These are phyloP conservation scores for Penicillium occitanis DNA, from an alignment of 2,329 filamentous ascomycete species.

Conservation along the genomic window DNA sequence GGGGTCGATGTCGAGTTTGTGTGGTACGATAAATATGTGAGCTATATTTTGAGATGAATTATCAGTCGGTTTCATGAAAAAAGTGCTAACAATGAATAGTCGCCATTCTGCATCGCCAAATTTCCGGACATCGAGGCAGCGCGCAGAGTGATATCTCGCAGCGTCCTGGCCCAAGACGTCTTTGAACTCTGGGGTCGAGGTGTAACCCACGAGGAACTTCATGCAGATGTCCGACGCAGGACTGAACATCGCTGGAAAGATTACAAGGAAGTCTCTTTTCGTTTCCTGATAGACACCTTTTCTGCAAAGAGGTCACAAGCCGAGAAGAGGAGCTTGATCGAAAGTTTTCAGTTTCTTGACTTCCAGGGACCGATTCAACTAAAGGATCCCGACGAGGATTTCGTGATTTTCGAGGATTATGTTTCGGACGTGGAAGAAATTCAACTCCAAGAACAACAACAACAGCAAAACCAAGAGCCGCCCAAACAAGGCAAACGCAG, in stretches of 20 bases:
- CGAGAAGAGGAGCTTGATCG: conserved; percentile 72
- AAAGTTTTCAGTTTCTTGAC: conserved; percentile 74
- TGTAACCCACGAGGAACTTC: conserved; percentile 64
- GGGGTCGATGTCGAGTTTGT: conserved; percentile 68
- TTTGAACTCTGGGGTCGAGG: conserved; percentile 87
- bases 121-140: conserved; percentile 67
- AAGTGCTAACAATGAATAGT: conserved; percentile 51
- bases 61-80: background rate
- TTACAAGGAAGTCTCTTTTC: conserved; percentile 70
- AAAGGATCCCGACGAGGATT: conserved; percentile 69
- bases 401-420: conserved; percentile 83
- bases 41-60: conserved; percentile 30
- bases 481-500: conserved; percentile 3
- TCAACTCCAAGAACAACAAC: background rate
- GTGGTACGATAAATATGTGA: conserved; percentile 72
- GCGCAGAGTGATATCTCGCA: conserved; percentile 66
- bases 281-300: conserved; percentile 81
- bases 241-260: conserved; percentile 65
- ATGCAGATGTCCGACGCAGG: conserved; percentile 60
- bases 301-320: conserved; percentile 66
- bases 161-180: conserved; percentile 77
- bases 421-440: conserved; percentile 45
- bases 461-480: conserved; percentile 1
- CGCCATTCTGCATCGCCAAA: conserved; percentile 78
- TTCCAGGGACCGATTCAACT: conserved; percentile 78